Evolutionary conservation across 2,329 filamentous ascomycete species (phyloP).

Genomic region (Aspergillus sp.): DNA sequence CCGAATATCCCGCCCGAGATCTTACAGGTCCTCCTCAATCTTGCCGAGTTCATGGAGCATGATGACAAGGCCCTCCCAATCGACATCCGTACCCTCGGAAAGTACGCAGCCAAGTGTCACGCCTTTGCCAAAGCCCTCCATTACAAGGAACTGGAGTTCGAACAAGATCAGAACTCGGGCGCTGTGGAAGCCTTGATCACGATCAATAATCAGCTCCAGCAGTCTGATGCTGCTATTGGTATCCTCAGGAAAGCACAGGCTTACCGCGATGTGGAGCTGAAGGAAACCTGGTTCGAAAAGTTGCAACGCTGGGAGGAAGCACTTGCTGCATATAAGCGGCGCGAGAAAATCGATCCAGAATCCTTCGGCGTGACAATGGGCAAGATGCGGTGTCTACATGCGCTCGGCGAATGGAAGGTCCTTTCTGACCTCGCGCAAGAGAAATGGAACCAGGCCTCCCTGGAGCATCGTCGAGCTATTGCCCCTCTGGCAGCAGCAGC

Average conservation of each 20-base stretch:
- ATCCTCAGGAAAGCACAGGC: constrained; percentile 94
- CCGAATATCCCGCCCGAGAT: constrained; percentile 95
- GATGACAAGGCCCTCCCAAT: constrained; percentile 98
- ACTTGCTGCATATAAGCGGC: constrained; percentile 83
- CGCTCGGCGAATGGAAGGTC: constrained; percentile 94
- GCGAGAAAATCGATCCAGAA: constrained; percentile 70
- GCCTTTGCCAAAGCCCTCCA: constrained; percentile 97
- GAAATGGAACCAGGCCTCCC: constrained; percentile 86
- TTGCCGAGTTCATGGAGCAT: constrained; percentile 99
- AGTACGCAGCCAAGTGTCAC: constrained; percentile 94
- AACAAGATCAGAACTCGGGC: constrained; percentile 93
- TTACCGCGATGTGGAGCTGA: constrained; percentile 92
- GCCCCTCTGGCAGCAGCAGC: constrained; percentile 92
- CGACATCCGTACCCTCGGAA: constrained; percentile 89
- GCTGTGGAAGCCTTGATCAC: constrained; percentile 97
- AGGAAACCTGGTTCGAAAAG: constrained; percentile 99
- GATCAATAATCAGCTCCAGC: constrained; percentile 98
- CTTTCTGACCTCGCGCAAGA: constrained; percentile 85
- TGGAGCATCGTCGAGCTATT: constrained; percentile 85
- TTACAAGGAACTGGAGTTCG: constrained; percentile 98
- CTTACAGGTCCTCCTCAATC: constrained; percentile 86
- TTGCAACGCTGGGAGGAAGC: constrained; percentile 98
- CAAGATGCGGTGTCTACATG: constrained; percentile 98
- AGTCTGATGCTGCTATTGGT: constrained; percentile 96
- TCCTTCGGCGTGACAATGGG: constrained; percentile 98